A percentile compares a stretch with the other conserved stretches of the same genome.
These are phyloP conservation scores for Citrus inodora DNA, from an alignment of 345 rosid species.

Conservation along the genomic window DNA sequence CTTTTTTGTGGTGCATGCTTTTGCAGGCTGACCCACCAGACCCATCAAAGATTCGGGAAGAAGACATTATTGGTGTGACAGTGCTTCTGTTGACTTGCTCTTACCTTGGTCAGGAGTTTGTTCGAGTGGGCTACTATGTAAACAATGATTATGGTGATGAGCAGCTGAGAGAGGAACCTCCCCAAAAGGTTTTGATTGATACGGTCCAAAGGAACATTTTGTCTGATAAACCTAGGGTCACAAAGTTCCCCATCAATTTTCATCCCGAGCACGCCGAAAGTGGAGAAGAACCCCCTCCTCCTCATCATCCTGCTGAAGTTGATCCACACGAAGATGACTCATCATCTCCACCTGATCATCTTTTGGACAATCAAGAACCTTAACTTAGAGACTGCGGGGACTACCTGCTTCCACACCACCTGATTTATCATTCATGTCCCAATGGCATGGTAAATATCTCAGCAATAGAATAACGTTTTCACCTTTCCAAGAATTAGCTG, in stretches of 20 bases:
- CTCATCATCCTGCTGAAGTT: slow-evolving; percentile 38
- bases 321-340: slow-evolving; percentile 35
- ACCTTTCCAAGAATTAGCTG: neutral
- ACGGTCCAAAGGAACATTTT: slow-evolving; percentile 84
- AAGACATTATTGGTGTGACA: slow-evolving; percentile 77
- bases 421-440: slow-evolving; percentile 7
- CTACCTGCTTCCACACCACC: neutral
- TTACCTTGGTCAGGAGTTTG: slow-evolving; percentile 70
- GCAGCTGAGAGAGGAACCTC: slow-evolving; percentile 89
- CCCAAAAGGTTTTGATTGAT: slow-evolving; percentile 64
- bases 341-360: slow-evolving; percentile 25
- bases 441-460: neutral
- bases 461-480: neutral
- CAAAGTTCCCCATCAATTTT: slow-evolving; percentile 91
- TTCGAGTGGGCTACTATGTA: slow-evolving; percentile 75
- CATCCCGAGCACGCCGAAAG: slow-evolving; percentile 62
- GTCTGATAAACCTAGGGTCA: slow-evolving; percentile 88
- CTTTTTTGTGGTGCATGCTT: neutral
- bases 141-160: slow-evolving; percentile 90
- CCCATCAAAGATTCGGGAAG: slow-evolving; percentile 77
- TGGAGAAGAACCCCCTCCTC: slow-evolving; percentile 30
- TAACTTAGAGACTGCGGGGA: slow-evolving; percentile 1
- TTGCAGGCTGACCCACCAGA: slow-evolving; percentile 89
- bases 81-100: slow-evolving; percentile 74
- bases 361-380: slow-evolving; percentile 32